Percentiles rank a stretch among this genome's conserved stretches.
Evolutionary conservation across 2,329 filamentous ascomycete species (phyloP).

Genomic region (Xylariales sp.): DNA sequence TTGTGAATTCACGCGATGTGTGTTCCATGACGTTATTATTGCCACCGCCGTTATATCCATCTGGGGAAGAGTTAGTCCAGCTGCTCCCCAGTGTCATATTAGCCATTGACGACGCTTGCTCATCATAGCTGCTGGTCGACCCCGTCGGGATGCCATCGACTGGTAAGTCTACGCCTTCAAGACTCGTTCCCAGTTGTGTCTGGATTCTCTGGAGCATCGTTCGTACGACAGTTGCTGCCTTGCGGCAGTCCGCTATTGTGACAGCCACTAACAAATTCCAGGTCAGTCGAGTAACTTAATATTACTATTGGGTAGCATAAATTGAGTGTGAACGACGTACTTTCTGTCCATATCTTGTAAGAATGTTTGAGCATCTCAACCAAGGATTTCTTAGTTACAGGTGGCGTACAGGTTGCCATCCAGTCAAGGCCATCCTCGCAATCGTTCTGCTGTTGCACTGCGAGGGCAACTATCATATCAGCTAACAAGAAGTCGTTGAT

Average conservation of each 20-base stretch:
- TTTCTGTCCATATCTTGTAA: slow-evolving; percentile 57
- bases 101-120: slow-evolving; percentile 36
- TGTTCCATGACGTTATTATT: slow-evolving; percentile 30
- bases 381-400: slow-evolving; percentile 55
- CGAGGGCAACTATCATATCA: slow-evolving; percentile 69
- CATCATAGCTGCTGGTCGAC: slow-evolving; percentile 18
- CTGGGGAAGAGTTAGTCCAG: slow-evolving; percentile 8
- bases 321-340: slow-evolving; percentile 25
- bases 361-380: slow-evolving; percentile 56
- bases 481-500: slow-evolving; percentile 72
- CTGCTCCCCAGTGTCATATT: slow-evolving; percentile 36
- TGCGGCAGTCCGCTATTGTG: slow-evolving; percentile 55
- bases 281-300: slow-evolving; percentile 34
- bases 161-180: slow-evolving; percentile 19
- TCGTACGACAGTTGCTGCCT: slow-evolving; percentile 59
- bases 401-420: slow-evolving; percentile 49
- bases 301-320: not conserved
- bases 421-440: slow-evolving; percentile 51
- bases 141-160: slow-evolving; percentile 14
- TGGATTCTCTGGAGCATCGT: slow-evolving; percentile 60
- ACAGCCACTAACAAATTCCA: slow-evolving; percentile 47
- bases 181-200: slow-evolving; percentile 37
- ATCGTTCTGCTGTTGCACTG: slow-evolving; percentile 58
- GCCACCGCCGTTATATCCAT: slow-evolving; percentile 23
- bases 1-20: slow-evolving; percentile 30